Base-by-base conservation (phyloP, 768 basidiomycete species). In the Tylopilus sp. region DNA sequence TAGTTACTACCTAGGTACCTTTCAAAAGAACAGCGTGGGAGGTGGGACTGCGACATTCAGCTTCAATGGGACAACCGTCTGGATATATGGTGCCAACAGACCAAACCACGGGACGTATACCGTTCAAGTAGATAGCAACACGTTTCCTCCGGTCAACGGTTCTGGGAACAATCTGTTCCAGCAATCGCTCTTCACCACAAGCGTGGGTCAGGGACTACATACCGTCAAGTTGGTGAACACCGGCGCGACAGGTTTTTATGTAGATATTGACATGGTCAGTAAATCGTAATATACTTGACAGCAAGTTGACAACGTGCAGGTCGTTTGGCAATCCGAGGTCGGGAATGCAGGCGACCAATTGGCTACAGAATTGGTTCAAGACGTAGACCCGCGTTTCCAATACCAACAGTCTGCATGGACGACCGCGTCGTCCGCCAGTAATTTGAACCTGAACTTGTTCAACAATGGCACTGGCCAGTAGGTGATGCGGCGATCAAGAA, bases 51-150 rank as follows among this genome's bases (percentile, higher is more conserved):
- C 72, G 16, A 73, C 66, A 0, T 76, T 81, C 58, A 57, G 61
- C n/a, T 81, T 81, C 67, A 76, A 76, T 38, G 81, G 78, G 19
- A 77, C 75, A 10, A 72, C 72, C 4, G 65, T 82, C 17, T 71
- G 73, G 64, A 65, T 82, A 25, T 82, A 72, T 56, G 80, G 81
- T 22, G 72, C 79, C 16, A 78, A 78, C 58, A 71, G 79, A 42
- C 52, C 54, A 3, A 79, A 78, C 52, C 78, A 81, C 58, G 78
- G 81, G 0, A 53, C 48, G 3, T 83, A 75, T 55, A 69, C 74
- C 34, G 70, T 82, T 33, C 66, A 65, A 33, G 57, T 82, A 3
- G 79, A 82, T 63, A 57, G 63, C 26, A 57, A 37, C 8, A 50
- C 44, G 33, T 72, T 64, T 49, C 51, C 67, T 13, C 52, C 60